Evolutionary conservation across 768 basidiomycete genomes (phyloP).

Genomic region (Saitozyma sp.): DNA sequence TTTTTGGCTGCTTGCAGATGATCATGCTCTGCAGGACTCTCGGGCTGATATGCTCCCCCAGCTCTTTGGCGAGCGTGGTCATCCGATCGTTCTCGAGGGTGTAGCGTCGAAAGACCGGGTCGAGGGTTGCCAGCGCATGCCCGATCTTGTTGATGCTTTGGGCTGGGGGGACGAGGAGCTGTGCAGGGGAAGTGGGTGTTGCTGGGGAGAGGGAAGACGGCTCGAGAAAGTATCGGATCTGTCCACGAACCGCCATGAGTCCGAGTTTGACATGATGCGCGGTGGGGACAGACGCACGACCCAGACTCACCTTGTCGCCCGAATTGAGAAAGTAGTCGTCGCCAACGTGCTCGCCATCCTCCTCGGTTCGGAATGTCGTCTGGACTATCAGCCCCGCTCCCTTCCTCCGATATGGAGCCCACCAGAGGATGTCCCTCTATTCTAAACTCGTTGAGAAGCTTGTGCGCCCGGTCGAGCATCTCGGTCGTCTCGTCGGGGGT

Average conservation of each 20-base stretch:
- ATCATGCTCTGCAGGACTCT: constrained; percentile 88
- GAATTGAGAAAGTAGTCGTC: constrained; percentile 91
- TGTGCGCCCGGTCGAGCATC: constrained; percentile 69
- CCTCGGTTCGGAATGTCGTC: constrained; percentile 85
- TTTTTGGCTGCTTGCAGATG: constrained; percentile 89
- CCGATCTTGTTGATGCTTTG: constrained; percentile 85
- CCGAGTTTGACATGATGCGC: not conserved
- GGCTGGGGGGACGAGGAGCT: constrained; percentile 61
- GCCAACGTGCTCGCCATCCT: constrained; percentile 57
- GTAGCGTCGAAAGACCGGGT: constrained; percentile 73
- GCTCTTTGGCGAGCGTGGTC: constrained; percentile 68
- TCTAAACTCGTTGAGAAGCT: constrained; percentile 75
- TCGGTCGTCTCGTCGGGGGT: constrained; percentile 60
- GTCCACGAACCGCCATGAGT: not conserved
- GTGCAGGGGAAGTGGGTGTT: constrained; percentile 59
- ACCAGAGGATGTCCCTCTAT: constrained; percentile 79
- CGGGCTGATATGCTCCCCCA: constrained; percentile 82
- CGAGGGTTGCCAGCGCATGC: constrained; percentile 75
- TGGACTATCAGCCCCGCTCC: constrained; percentile 7
- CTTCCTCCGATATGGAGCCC: constrained; percentile 30
- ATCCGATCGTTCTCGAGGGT: constrained; percentile 78
- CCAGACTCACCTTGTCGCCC: constrained; percentile 66
- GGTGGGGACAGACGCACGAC: not conserved
- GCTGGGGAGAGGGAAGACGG: constrained; percentile 71
- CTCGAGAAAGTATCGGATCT: constrained; percentile 89